Conservation (phyloP, 2,329 filamentous ascomycete species). For the Harringtonia aguacate region DNA sequence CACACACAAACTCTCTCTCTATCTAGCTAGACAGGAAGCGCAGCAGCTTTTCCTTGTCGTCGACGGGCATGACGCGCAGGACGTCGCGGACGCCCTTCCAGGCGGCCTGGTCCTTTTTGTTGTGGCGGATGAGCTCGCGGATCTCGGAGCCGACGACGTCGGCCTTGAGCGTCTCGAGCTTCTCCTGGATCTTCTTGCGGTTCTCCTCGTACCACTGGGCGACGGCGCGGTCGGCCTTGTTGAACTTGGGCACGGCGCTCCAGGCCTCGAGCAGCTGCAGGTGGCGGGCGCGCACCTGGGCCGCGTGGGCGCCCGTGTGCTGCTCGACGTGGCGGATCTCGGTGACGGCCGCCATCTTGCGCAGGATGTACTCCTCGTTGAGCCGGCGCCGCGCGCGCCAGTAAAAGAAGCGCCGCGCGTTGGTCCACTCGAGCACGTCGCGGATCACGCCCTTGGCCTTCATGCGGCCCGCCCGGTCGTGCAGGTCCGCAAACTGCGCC, state of each 20-base stretch:
- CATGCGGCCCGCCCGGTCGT: constrained; percentile 96
- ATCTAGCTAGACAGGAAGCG: constrained; percentile 32
- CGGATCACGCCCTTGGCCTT: constrained; percentile 94
- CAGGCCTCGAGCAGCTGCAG: constrained; percentile 72
- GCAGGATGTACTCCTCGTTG: constrained; percentile 95
- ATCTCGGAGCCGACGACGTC: constrained; percentile 54
- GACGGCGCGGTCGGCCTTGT: constrained; percentile 69
- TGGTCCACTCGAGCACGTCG: constrained; percentile 70
- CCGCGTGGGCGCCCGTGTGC: constrained; percentile 26
- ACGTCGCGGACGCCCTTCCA: constrained; percentile 82
- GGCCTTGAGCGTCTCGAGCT: constrained; percentile 74
- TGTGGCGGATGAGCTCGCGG: constrained; percentile 55
- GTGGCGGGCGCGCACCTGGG: constrained; percentile 50
- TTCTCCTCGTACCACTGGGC: constrained; percentile 96
- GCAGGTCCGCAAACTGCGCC: constrained; percentile 93
- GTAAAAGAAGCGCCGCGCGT: constrained; percentile 96
- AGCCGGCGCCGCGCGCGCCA: constrained; percentile 95
- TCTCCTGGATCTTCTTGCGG: constrained; percentile 67
- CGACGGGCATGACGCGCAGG: constrained; percentile 74
- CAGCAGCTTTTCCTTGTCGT: constrained; percentile 77
- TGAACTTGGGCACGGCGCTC: constrained; percentile 68
- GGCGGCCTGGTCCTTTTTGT: constrained; percentile 63
- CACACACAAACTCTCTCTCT: too few relatives aligned
- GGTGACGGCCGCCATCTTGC: constrained; percentile 56
- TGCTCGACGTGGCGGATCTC: constrained; percentile 20